Base-by-base conservation (phyloP, 2,329 filamentous ascomycete genomes). In the Colletotrichum chlorophyti region DNA sequence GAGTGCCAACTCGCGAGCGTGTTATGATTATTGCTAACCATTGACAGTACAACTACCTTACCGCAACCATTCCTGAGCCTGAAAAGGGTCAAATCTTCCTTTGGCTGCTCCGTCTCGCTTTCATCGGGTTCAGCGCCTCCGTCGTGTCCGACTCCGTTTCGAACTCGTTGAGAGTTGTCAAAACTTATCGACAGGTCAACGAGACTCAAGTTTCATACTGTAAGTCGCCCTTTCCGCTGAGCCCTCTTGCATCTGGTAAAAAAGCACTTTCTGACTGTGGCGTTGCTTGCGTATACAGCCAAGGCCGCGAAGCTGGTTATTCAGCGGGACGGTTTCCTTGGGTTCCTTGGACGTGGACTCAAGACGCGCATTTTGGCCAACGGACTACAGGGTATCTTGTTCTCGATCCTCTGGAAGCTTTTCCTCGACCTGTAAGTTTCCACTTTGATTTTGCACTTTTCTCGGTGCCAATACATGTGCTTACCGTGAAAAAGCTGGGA, bases 161-260 rank as follows among this genome's bases (percentile, higher is more conserved):
- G 2, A 81, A 81, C 62, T 80, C 78, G 0, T 45, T 81, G 38
- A 66, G 78, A 23, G 78, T 81, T 0, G 72, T 81, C 5, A 81
- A 81, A 65, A 81, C 78, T 0, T 81, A 79, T 53, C 76, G 78
- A 1, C 78, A 81, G 60, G 78, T 80, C 57, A 80, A 81, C 48
- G 77, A 80, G 15, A 77, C 71, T 4, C 69, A 77, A 41, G 71
- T 81, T 1, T 79, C 78, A 3, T 81, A 81, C 35, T 58, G 77
- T 80, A 67, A 66, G 69, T 31, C 0, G 8, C 5, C 6, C 7
- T 6, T 14, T 10, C 5, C 6, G 12, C 2, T 4, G 23, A n/a
- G n/a, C n/a, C n/a, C n/a, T n/a, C n/a, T n/a, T n/a, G n/a, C n/a
- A n/a, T n/a, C n/a, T n/a, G n/a, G n/a, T n/a, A n/a, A n/a, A n/a